A percentile compares a stretch with the other conserved stretches of the same genome.
Conservation (phyloP, 768 basidiomycete genomes). For the Leccinum boreale region DNA sequence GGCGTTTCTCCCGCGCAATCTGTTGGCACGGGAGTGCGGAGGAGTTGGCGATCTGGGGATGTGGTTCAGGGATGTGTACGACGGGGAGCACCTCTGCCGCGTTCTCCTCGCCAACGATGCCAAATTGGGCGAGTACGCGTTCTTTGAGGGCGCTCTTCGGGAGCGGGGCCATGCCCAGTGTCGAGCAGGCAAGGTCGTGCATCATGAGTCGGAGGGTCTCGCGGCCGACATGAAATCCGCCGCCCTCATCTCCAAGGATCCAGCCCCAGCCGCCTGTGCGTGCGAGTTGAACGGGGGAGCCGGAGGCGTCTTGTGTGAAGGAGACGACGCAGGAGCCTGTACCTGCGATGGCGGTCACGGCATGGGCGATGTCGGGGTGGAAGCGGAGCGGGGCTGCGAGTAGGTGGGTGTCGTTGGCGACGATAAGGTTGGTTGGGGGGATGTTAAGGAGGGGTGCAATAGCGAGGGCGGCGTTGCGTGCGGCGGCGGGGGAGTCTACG, state of each 20-base stretch:
- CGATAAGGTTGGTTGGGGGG: slow-evolving; percentile 49
- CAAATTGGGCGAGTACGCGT: slow-evolving; percentile 53
- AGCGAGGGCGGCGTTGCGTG: slow-evolving; percentile 49
- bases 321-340: slow-evolving; percentile 78
- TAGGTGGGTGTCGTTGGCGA: slow-evolving; percentile 83
- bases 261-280: slow-evolving; percentile 81
- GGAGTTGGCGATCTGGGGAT: slow-evolving; percentile 22
- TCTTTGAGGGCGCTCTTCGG: slow-evolving; percentile 37
- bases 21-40: slow-evolving; percentile 22
- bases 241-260: slow-evolving; percentile 83
- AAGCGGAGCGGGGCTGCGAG: slow-evolving; percentile 75
- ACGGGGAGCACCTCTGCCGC: slow-evolving; percentile 59
- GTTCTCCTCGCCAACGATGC: slow-evolving; percentile 42
- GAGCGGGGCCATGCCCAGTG: slow-evolving; percentile 27
- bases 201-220: slow-evolving; percentile 71
- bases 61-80: slow-evolving; percentile 60
- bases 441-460: slow-evolving; percentile 59
- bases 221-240: slow-evolving; percentile 76
- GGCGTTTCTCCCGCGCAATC: slow-evolving; percentile 62
- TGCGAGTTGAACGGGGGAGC: slow-evolving; percentile 56
- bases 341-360: slow-evolving; percentile 73
- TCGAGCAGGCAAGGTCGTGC: slow-evolving; percentile 49
- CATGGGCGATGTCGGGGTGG: slow-evolving; percentile 54
- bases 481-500: slow-evolving; percentile 68
- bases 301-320: slow-evolving; percentile 45